Evolutionary conservation across 129 eudicot genomes (phyloP).

Genomic region (Gnaphalium uliginosum): DNA sequence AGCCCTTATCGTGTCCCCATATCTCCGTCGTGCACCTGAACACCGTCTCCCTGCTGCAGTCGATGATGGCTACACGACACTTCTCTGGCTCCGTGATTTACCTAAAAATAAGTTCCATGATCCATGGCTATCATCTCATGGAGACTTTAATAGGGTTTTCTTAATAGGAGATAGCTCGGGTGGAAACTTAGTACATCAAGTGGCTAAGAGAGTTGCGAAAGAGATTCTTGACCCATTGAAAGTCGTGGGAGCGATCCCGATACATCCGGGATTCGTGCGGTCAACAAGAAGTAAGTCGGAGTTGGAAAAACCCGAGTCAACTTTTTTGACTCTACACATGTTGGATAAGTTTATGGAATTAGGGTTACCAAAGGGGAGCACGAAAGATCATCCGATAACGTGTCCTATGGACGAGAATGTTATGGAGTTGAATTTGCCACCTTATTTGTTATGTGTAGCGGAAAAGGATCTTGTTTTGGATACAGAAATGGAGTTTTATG

Average conservation of each 20-base stretch:
- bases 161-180: conserved; percentile 79
- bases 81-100: conserved; percentile 50
- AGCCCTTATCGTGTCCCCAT: conserved; percentile 49
- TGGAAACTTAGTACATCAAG: conserved; percentile 57
- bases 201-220: conserved; percentile 48
- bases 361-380: conserved; percentile 56
- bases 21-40: conserved; percentile 64
- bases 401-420: conserved; percentile 65
- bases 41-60: conserved; percentile 69
- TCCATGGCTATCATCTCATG: conserved; percentile 41
- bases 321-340: conserved; percentile 63
- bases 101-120: conserved; percentile 33
- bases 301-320: conserved; percentile 53
- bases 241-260: conserved; percentile 52
- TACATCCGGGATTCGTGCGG: conserved; percentile 62
- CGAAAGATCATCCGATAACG: conserved; percentile 62
- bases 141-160: conserved; percentile 53
- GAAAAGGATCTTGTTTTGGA: conserved; percentile 53
- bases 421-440: conserved; percentile 41
- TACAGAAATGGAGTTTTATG: conserved; percentile 56
- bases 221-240: conserved; percentile 37
- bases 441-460: conserved; percentile 56
- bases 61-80: conserved; percentile 52
- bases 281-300: conserved; percentile 60
- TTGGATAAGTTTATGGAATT: conserved; percentile 50